Percentiles rank a stretch among this genome's conserved stretches.
phyloP scores from a whole-genome alignment of 1,284 basidiomycete species.

The Ustilago esculenta region DNA sequence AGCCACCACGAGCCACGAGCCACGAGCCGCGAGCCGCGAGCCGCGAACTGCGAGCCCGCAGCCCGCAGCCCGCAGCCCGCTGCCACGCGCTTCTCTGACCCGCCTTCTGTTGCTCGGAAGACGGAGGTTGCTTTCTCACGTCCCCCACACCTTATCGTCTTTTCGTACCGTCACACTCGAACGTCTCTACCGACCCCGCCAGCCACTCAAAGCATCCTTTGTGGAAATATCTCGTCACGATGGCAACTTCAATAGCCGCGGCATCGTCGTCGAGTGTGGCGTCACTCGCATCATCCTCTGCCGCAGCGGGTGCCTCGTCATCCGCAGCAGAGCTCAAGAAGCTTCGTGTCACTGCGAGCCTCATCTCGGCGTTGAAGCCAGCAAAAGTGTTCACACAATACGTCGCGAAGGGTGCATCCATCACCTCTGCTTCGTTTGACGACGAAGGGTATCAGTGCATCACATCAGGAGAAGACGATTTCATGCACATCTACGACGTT shows the following conservation, averaged over 20 bases:
- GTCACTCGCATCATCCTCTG: background rate
- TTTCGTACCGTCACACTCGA: background rate
- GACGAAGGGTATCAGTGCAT: conserved; percentile 86
- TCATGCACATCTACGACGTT: conserved; percentile 86
- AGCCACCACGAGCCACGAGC: no score
- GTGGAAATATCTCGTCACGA: no score
- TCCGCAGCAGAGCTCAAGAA: conserved; percentile 22
- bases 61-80: no score
- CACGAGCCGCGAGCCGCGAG: no score
- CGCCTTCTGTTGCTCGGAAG: conserved; percentile 3
- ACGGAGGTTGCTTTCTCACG: background rate
- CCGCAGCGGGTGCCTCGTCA: conserved; percentile 8
- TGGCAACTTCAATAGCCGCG: conserved; percentile 11
- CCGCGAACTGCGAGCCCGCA: no score
- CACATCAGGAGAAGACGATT: conserved; percentile 92
- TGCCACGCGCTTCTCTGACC: no score
- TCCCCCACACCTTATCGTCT: no score
- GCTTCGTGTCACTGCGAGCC: conserved; percentile 34
- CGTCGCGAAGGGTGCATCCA: conserved; percentile 68
- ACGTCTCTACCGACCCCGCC: no score
- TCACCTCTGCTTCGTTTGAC: conserved; percentile 89
- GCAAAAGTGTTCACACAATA: conserved; percentile 78
- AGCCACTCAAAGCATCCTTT: no score
- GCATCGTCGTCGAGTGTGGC: conserved; percentile 4
- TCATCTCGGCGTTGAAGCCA: conserved; percentile 74